These are phyloP conservation scores for Corylus avellana DNA, from an alignment of 306 rosid species.

Conservation along the genomic window DNA sequence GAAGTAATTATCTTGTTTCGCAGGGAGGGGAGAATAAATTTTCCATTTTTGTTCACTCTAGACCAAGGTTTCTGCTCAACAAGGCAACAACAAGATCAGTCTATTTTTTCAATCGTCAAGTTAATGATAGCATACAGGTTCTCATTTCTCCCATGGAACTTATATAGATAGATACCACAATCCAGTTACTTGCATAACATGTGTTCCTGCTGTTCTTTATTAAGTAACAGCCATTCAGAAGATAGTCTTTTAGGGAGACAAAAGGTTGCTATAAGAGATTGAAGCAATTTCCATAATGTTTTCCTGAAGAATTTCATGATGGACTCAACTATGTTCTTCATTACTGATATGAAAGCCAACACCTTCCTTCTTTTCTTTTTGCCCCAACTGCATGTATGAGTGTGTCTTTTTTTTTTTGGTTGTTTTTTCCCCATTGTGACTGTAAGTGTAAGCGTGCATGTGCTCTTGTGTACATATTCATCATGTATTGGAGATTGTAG, in stretches of 20 bases:
- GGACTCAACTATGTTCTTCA: background rate
- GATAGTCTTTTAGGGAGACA: background rate
- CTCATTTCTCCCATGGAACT: slow-evolving; percentile 27
- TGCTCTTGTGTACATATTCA: background rate
- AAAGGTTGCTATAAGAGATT: background rate
- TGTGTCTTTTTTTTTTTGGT: background rate
- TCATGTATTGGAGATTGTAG: background rate
- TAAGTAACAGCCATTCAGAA: background rate
- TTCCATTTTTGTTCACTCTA: slow-evolving; percentile 85
- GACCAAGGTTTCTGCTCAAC: slow-evolving; percentile 92
- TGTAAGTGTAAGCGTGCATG: background rate
- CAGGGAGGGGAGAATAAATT: slow-evolving; percentile 79
- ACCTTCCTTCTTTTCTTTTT: background rate
- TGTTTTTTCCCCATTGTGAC: background rate
- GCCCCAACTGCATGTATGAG: background rate
- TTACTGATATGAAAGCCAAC: background rate
- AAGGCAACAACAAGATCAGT: slow-evolving; percentile 76
- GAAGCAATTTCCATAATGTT: background rate
- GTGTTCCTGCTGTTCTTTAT: background rate
- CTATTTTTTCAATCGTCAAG: slow-evolving; percentile 89
- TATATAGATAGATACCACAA: background rate
- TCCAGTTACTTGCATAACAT: background rate
- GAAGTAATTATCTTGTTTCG: slow-evolving; percentile 26
- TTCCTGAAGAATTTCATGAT: background rate
- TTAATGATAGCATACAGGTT: slow-evolving; percentile 92